Base-by-base conservation (phyloP, 2,329 filamentous ascomycete genomes). In the Gnomoniopsis sp. region DNA sequence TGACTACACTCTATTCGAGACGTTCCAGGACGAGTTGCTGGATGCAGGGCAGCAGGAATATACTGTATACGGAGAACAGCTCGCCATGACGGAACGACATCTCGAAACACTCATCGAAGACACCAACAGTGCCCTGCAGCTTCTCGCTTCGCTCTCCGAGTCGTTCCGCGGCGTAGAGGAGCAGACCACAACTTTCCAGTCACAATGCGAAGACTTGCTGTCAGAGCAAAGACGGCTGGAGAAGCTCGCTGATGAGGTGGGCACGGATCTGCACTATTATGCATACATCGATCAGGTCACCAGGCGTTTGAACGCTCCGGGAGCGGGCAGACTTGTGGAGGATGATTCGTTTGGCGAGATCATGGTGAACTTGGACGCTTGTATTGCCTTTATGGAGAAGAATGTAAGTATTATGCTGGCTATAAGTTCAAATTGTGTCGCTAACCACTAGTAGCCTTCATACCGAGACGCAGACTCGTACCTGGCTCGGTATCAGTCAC, bases 181-280 rank as follows among this genome's bases (percentile, higher is more conserved):
- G 11, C 93, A 98, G 75, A 99, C 95, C 0, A 90, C 89, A n/a
- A 88, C 89, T 15, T 98, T 99, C 76, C 90, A 93, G 70, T 86
- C 88, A 49, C 92, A 96, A 73, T 99, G 95, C 74, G 91, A 97
- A 70, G 89, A 91, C 58, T 80, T 99, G 2, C 77, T 98, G 33
- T 79, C 84, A 1, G 93, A 96, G 67, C 92, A 98, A 74, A 85
- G 83, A 66, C 86, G 90, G 23, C 81, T 97, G 44, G 87, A 90
- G 62, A 83, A 82, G 64, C 81, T 99, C 46, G 91, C 92, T 2
- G 86, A 96, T 65, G 88, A 92, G 59, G 88, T 99, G 58, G 88
- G 90, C 26, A 89, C 90, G 23, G 96, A 97, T 66, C 78, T 97
- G n/a, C 88, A 93, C 69, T 97, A 96, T 74, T 99, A 99, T 72